Percentiles rank a stretch among this genome's conserved stretches.
Evolutionary conservation across 2,329 filamentous ascomycete species (phyloP).

Genomic region (Fusarium hostae): DNA sequence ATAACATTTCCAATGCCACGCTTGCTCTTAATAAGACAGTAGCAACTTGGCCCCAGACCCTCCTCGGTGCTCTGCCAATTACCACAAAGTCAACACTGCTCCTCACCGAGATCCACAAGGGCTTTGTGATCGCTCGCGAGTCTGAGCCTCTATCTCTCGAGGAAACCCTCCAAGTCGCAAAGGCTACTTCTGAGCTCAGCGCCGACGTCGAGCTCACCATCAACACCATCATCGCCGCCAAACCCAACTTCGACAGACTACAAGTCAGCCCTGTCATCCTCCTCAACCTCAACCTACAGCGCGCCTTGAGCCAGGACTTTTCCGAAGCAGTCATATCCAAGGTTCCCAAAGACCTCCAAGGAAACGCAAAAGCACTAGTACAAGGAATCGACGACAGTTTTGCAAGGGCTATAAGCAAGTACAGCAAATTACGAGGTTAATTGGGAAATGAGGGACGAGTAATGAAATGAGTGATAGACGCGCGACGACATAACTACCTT

Average conservation of each 20-base stretch:
- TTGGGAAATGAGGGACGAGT: constrained; percentile 7
- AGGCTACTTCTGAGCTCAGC: constrained; percentile 51
- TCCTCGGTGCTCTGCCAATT: constrained; percentile 55
- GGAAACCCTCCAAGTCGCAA: constrained; percentile 54
- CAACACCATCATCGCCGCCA: constrained; percentile 51
- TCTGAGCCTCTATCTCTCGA: constrained; percentile 52
- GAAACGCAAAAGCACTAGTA: constrained; percentile 50
- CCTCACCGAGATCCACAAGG: constrained; percentile 53
- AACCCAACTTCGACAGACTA: constrained; percentile 58
- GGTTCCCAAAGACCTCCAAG: constrained; percentile 50
- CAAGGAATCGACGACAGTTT: constrained; percentile 54
- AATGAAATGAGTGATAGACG: constrained; percentile 20
- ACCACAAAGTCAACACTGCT: constrained; percentile 52
- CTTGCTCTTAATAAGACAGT: constrained; percentile 50
- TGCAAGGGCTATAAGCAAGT: constrained; percentile 50
- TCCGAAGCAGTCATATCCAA: constrained; percentile 53
- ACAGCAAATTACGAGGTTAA: constrained; percentile 34
- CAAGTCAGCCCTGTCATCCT: constrained; percentile 56
- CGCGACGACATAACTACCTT: constrained; percentile 26
- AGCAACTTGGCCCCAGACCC: constrained; percentile 51
- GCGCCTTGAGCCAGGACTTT: constrained; percentile 53
- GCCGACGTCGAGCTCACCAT: constrained; percentile 53
- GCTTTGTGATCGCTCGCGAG: constrained; percentile 50
- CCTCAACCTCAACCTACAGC: constrained; percentile 54
- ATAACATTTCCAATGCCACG: constrained; percentile 49